phyloP scores from a whole-genome alignment of 2,329 filamentous ascomycete species.

The Davidsoniella australis region DNA sequence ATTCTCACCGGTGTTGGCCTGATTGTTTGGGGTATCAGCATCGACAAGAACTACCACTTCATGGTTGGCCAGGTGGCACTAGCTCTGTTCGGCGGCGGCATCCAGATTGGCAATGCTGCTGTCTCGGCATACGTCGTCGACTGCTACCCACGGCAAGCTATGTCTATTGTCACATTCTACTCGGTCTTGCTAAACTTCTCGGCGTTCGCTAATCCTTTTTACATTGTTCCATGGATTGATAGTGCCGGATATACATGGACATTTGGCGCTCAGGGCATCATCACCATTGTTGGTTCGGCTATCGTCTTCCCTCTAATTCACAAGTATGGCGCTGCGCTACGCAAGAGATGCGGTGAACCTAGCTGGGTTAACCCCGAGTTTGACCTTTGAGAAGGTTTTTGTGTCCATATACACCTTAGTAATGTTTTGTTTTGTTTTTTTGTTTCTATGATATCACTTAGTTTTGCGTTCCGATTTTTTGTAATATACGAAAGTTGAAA shows the following conservation, averaged over 20 bases:
- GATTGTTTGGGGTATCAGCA: constrained; percentile 36
- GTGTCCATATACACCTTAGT: background rate
- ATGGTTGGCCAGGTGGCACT: constrained; percentile 38
- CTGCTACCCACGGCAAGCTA: constrained; percentile 36
- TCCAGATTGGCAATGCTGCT: constrained; percentile 39
- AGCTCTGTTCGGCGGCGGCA: constrained; percentile 35
- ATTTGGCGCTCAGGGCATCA: constrained; percentile 30
- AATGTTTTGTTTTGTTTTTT: too few species aligned
- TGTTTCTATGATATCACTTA: too few species aligned
- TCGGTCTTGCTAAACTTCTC: constrained; percentile 34
- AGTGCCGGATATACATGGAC: constrained; percentile 32
- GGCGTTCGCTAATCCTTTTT: constrained; percentile 30
- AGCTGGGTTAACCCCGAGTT: constrained; percentile 30
- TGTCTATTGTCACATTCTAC: constrained; percentile 37
- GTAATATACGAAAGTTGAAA: too few species aligned
- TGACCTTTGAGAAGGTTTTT: constrained; percentile 9
- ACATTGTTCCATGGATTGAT: constrained; percentile 31
- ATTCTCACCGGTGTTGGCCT: constrained; percentile 30
- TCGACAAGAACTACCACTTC: constrained; percentile 37
- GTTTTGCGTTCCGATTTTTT: too few species aligned
- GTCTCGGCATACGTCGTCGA: constrained; percentile 37
- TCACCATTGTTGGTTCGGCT: constrained; percentile 24
- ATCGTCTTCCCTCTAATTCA: constrained; percentile 24
- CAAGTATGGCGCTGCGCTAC: constrained; percentile 22
- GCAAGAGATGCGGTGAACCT: constrained; percentile 22